phyloP scores from a whole-genome alignment of 108 stramenopile species.

The Halocafeteria seosinensis region DNA sequence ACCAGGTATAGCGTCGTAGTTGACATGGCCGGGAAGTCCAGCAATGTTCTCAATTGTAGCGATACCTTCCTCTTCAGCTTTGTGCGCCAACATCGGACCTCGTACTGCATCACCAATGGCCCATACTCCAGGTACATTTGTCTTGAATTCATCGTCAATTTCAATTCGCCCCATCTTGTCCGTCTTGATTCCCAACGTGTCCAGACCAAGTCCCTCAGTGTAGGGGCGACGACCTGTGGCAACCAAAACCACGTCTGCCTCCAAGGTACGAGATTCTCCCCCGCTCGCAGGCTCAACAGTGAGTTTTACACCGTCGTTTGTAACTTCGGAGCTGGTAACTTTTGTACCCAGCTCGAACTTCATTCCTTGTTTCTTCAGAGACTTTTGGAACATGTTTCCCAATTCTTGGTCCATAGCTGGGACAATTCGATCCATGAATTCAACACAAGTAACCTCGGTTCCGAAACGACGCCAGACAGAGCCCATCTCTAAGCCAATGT shows the following conservation, averaged over 20 bases:
- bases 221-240: constrained; percentile 95
- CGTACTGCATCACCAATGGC: constrained; percentile 94
- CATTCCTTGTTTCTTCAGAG: constrained; percentile 92
- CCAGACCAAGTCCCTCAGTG: constrained; percentile 86
- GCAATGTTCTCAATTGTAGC: constrained; percentile 88
- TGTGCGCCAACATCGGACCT: constrained; percentile 99
- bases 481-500: constrained; percentile 98
- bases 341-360: constrained; percentile 90
- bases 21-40: constrained; percentile 93
- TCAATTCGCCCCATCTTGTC: constrained; percentile 86
- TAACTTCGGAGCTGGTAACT: constrained; percentile 67
- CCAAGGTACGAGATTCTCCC: constrained; percentile 51
- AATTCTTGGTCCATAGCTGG: constrained; percentile 86
- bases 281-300: constrained; percentile 73
- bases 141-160: constrained; percentile 86
- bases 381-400: constrained; percentile 76
- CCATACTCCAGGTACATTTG: constrained; percentile 70
- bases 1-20: constrained; percentile 96
- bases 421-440: constrained; percentile 85
- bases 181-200: constrained; percentile 72
- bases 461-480: constrained; percentile 91
- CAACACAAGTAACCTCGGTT: constrained; percentile 83
- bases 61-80: constrained; percentile 98
- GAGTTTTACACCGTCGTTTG: constrained; percentile 55
- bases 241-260: constrained; percentile 82